These are phyloP conservation scores for Jatropha podagrica DNA, from an alignment of 441 rosid genomes.

Conservation along the genomic window DNA sequence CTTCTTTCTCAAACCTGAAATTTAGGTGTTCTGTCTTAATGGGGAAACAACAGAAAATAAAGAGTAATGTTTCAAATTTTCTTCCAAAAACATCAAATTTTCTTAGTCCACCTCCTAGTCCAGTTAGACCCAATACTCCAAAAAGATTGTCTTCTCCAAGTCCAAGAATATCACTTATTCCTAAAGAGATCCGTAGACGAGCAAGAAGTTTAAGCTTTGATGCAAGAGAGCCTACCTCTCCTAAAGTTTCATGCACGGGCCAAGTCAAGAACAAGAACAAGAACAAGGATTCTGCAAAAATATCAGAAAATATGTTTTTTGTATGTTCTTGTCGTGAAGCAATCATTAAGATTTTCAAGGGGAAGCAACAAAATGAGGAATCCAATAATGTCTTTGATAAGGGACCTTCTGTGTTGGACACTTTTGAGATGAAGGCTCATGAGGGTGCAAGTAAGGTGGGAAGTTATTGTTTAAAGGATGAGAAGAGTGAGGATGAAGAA, in stretches of 20 bases:
- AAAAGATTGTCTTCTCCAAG: constrained; percentile 8
- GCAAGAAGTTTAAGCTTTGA: constrained; percentile 35
- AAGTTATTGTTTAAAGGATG: neutral
- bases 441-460: neutral
- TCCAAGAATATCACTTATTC: constrained; percentile 31
- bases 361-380: constrained; percentile 10
- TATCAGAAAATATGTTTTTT: neutral
- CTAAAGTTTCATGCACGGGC: constrained; percentile 49
- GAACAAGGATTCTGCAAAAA: constrained; percentile 16
- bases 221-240: constrained; percentile 44
- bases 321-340: constrained; percentile 4
- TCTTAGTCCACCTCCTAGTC: constrained; percentile 40
- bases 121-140: constrained; percentile 7
- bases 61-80: neutral
- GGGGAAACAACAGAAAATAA: neutral
- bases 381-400: no score
- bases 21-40: neutral
- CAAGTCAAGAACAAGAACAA: constrained; percentile 30
- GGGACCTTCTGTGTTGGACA: no score
- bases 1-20: neutral
- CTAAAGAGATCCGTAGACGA: constrained; percentile 33
- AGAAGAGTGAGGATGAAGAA: constrained; percentile 13
- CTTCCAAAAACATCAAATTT: constrained; percentile 26
- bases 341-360: constrained; percentile 11
- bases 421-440: no score